Base-by-base conservation (phyloP, 1,284 basidiomycete species). In the Ustilago lituana region DNA sequence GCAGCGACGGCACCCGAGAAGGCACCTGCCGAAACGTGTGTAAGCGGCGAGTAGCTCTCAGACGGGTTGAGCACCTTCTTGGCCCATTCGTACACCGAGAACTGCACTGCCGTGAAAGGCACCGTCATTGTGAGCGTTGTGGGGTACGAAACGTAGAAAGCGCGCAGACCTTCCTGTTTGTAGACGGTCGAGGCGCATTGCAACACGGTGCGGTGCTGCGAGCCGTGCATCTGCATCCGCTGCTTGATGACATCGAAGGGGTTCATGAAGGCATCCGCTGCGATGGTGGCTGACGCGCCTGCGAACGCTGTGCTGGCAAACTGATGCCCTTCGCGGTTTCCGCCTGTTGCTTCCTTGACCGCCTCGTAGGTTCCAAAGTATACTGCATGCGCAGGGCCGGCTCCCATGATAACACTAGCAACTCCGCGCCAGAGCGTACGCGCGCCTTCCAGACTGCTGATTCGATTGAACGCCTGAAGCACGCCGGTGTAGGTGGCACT, bases 191-290 rank as follows among this genome's bases (percentile, higher is more conserved):
- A 86, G 55, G 94, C 92, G 78, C 93, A 94, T 23, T 88, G 87
- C 71, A 89, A 81, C 33, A 96, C 91, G 36, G 91, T 92, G 53
- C 90, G 89, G 84, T 93, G 93, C 77, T 90, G 86, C 10, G 94
- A 98, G 80, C 91, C 88, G 83, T 93, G 92, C 58, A 98, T 87
- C 84, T 98, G 95, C 96, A 98, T 98, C 49, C 95, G 89, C 85
- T 98, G 95, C 85, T 98, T 98, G 85, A 98, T 93, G 71, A 98
- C 95, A 84, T 99, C 96, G 82, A 99, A 99, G 4, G 96, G 96
- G 84, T 98, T 99, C 96, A 99, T 99, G 60, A 98, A 86, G 8
- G 95, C 95, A 85, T 99, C 96, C 57, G 91, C 91, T 2, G 93
- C 91, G 75, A 96, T 91, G 19, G 95, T 98, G 0, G 96, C 96